A percentile compares a stretch with the other conserved stretches of the same genome.
phyloP scores from a whole-genome alignment of 805 yeast species.

The Sugiyamaella chiloensis region DNA sequence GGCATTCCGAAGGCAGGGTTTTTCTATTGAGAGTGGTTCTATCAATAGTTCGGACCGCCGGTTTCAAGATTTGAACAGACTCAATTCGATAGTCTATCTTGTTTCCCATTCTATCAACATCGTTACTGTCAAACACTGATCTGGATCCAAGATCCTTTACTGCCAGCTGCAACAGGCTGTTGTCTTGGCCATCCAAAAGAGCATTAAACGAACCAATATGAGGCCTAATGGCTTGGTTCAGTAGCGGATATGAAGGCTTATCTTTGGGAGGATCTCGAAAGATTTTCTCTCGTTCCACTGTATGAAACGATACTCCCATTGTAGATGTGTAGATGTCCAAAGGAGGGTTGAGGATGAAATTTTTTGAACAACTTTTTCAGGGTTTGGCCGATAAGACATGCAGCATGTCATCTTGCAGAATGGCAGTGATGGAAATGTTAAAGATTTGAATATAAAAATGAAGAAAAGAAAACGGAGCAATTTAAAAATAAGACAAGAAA shows the following conservation, averaged over 20 bases:
- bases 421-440: no score
- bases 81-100: slow-evolving; percentile 74
- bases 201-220: slow-evolving; percentile 97
- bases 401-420: not conserved
- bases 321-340: not conserved
- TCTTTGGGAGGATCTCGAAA: slow-evolving; percentile 89
- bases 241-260: slow-evolving; percentile 73
- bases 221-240: slow-evolving; percentile 88
- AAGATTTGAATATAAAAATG: no score
- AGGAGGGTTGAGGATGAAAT: not conserved
- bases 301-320: slow-evolving; percentile 56
- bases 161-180: slow-evolving; percentile 77
- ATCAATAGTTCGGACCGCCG: slow-evolving; percentile 70
- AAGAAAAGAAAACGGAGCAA: no score
- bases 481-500: no score
- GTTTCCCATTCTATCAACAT: slow-evolving; percentile 71
- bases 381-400: not conserved
- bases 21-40: slow-evolving; percentile 73
- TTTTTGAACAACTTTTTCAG: slow-evolving; percentile 3
- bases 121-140: slow-evolving; percentile 78
- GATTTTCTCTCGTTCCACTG: slow-evolving; percentile 82
- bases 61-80: slow-evolving; percentile 81
- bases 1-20: slow-evolving; percentile 79
- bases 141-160: slow-evolving; percentile 86
- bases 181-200: slow-evolving; percentile 73